Percentiles rank a stretch among this genome's conserved stretches.
These are phyloP conservation scores for Massarina eburnea DNA, from an alignment of 2,329 filamentous ascomycete genomes.

Conservation along the genomic window DNA sequence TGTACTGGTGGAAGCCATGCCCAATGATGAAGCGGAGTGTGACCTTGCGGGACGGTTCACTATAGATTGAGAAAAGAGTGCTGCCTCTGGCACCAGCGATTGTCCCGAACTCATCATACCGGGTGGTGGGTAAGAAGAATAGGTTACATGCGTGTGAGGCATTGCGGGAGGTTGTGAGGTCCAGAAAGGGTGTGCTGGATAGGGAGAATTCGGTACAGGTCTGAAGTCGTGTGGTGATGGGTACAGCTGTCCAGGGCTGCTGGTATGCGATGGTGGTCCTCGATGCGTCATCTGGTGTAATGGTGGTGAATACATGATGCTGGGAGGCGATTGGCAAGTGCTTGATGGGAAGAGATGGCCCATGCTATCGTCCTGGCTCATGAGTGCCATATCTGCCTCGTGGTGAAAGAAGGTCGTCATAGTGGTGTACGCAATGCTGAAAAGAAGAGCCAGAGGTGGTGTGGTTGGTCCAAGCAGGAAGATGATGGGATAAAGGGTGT, in stretches of 20 bases:
- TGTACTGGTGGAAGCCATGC: slow-evolving; percentile 25
- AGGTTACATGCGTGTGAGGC: slow-evolving; percentile 30
- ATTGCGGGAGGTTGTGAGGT: slow-evolving; percentile 32
- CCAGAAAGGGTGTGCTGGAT: slow-evolving; percentile 36
- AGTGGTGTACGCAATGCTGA: slow-evolving; percentile 4
- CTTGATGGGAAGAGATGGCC: slow-evolving; percentile 40
- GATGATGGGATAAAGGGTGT: not conserved
- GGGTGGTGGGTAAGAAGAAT: slow-evolving; percentile 38
- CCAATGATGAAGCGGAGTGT: slow-evolving; percentile 38
- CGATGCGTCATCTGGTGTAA: slow-evolving; percentile 35
- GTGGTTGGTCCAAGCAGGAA: not conserved
- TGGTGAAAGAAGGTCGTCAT: slow-evolving; percentile 40
- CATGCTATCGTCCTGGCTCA: slow-evolving; percentile 37
- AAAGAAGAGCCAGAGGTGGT: not conserved
- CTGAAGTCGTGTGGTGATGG: slow-evolving; percentile 32
- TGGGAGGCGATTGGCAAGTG: slow-evolving; percentile 40
- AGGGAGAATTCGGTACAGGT: slow-evolving; percentile 35
- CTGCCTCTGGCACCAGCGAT: slow-evolving; percentile 26
- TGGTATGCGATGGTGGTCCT: slow-evolving; percentile 23
- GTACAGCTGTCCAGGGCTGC: slow-evolving; percentile 27
- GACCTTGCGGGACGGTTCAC: slow-evolving; percentile 32
- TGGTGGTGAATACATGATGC: slow-evolving; percentile 42
- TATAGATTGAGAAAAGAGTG: slow-evolving; percentile 25
- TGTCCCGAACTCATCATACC: slow-evolving; percentile 26
- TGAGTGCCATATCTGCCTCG: slow-evolving; percentile 40